A percentile compares a stretch with the other conserved stretches of the same genome.
Evolutionary conservation across 139 green algal genomes (phyloP).

Genomic region (Closterium sp.): DNA sequence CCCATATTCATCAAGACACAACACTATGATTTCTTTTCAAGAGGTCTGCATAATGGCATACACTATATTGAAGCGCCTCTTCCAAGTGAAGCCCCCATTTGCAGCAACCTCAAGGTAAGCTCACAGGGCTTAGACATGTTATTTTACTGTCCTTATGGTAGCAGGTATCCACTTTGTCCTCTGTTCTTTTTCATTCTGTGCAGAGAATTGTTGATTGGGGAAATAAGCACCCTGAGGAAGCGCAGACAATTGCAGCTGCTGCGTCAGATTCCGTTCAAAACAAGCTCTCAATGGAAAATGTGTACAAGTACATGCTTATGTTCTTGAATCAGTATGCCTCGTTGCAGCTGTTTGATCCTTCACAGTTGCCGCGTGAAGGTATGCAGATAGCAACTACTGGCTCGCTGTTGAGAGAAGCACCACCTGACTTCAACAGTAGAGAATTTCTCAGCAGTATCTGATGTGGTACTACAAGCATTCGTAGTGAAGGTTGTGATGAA

Average conservation of each 20-base stretch:
- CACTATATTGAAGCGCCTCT: constrained; percentile 23
- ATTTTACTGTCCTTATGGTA: too few relatives aligned
- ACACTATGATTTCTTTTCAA: constrained; percentile 27
- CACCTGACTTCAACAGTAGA: not conserved
- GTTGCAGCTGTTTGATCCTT: constrained; percentile 6
- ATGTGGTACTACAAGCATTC: not conserved
- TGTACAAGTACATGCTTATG: constrained; percentile 38
- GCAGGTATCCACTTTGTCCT: too few relatives aligned
- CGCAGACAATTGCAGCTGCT: not conserved
- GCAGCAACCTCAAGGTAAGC: constrained; percentile 15
- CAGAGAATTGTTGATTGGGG: constrained; percentile 28
- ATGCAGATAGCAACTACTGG: not conserved
- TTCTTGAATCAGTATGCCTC: constrained; percentile 7
- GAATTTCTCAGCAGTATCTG: not conserved
- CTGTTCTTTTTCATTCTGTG: not conserved
- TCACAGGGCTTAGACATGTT: too few relatives aligned
- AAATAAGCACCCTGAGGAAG: not conserved
- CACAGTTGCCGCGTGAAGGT: not conserved
- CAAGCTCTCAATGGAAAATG: constrained; percentile 19
- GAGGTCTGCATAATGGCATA: not conserved
- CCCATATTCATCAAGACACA: not conserved
- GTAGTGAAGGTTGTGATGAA: too few relatives aligned
- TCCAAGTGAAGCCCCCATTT: not conserved
- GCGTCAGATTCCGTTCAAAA: not conserved
- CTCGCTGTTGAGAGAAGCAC: not conserved